A percentile compares a stretch with the other conserved stretches of the same genome.
phyloP scores from a whole-genome alignment of 192 early-diverging fungal genomes.

The Bifiguratus adelaidae region DNA sequence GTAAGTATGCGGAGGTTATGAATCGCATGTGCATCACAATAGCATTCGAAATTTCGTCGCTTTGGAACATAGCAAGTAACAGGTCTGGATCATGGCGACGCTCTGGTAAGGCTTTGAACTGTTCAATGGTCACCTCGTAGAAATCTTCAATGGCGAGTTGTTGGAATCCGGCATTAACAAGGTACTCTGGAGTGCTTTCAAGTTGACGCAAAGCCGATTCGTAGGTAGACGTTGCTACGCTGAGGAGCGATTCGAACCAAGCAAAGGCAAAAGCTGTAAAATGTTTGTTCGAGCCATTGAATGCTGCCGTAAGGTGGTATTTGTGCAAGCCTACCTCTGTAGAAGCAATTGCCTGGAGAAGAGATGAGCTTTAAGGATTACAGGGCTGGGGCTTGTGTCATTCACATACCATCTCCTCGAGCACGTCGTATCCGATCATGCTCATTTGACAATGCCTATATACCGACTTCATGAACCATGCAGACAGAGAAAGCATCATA shows the following conservation, averaged over 20 bases:
- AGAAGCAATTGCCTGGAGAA: conserved; percentile 48
- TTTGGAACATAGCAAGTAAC: conserved; percentile 36
- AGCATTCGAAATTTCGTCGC: conserved; percentile 39
- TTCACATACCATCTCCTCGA: conserved; percentile 42
- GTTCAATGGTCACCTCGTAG: conserved; percentile 34
- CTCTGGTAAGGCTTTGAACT: conserved; percentile 16
- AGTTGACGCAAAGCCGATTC: conserved; percentile 17
- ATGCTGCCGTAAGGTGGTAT: no score
- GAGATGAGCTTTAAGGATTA: not conserved
- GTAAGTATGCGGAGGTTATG: conserved; percentile 42
- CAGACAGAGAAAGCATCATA: not conserved
- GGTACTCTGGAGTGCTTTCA: conserved; percentile 22
- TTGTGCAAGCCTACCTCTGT: conserved; percentile 39
- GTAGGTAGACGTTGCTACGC: conserved; percentile 10
- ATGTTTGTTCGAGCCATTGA: no score
- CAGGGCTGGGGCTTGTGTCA: not conserved
- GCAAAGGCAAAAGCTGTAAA: conserved; percentile 45
- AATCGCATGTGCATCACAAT: conserved; percentile 49
- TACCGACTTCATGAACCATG: not conserved
- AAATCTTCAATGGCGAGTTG: conserved; percentile 40
- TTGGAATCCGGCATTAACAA: conserved; percentile 32
- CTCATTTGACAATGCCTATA: conserved; percentile 29
- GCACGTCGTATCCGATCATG: conserved; percentile 39
- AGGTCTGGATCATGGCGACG: conserved; percentile 19
- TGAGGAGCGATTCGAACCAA: conserved; percentile 44